Evolutionary conservation across 2,329 filamentous ascomycete genomes (phyloP).

Genomic region (Claviceps spartinae): DNA sequence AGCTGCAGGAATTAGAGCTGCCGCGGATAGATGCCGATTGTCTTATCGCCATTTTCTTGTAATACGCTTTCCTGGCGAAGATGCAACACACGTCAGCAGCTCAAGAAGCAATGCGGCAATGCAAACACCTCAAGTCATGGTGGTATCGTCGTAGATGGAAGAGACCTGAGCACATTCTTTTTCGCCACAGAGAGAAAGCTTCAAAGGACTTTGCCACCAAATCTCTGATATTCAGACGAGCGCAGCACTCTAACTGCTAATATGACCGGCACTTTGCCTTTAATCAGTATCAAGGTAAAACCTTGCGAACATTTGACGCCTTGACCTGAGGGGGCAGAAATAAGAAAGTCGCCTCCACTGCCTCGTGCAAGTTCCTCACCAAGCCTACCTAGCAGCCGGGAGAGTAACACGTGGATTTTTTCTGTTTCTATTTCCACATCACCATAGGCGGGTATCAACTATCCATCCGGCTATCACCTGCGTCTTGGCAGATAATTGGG

Average conservation of each 20-base stretch:
- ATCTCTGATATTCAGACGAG: not conserved
- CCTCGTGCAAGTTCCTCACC: not conserved
- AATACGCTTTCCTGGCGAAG: constrained; percentile 6
- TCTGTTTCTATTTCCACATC: not conserved
- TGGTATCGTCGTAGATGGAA: not conserved
- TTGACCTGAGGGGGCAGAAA: not conserved
- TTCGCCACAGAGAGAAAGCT: not conserved
- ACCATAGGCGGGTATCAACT: not conserved
- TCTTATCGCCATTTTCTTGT: not conserved
- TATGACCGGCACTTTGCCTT: not conserved
- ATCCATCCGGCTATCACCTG: not conserved
- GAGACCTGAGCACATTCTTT: constrained; percentile 1
- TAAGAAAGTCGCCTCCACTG: not conserved
- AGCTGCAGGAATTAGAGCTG: not conserved
- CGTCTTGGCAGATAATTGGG: not conserved
- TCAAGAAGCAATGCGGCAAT: not conserved
- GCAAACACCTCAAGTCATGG: constrained; percentile 9
- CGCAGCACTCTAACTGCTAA: not conserved
- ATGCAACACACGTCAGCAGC: constrained; percentile 5
- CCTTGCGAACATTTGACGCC: not conserved
- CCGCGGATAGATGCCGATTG: not conserved
- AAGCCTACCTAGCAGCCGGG: not conserved
- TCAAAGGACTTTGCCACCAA: not conserved
- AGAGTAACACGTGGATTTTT: not conserved
- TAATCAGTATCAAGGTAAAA: not conserved